A percentile compares a stretch with the other conserved stretches of the same genome.
Evolutionary conservation across 345 rosid genomes (phyloP).

Genomic region (Zanthoxylum bungeanum): DNA sequence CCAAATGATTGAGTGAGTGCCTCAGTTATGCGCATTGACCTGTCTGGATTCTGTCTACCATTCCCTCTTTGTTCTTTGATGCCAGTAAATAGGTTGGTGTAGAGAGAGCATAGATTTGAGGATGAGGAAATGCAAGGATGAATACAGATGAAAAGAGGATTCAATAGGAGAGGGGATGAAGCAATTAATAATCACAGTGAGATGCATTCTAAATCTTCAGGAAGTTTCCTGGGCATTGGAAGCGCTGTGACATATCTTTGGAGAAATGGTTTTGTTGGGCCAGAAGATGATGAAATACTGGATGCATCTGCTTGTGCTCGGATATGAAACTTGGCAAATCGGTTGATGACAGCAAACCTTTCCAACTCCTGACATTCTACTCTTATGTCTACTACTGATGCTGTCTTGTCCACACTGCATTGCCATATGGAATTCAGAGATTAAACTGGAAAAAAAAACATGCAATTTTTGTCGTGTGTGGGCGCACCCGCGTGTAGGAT

Average conservation of each 20-base stretch:
- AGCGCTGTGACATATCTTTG: conserved; percentile 67
- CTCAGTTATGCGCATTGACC: conserved; percentile 21
- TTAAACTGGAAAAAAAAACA: too few relatives aligned
- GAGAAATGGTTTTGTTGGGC: conserved; percentile 35
- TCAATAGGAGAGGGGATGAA: conserved; percentile 16
- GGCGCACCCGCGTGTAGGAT: not conserved
- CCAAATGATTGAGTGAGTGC: conserved; percentile 20
- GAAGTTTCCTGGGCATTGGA: conserved; percentile 59
- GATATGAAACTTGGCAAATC: conserved; percentile 84
- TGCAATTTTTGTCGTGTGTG: too few relatives aligned
- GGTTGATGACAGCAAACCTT: conserved; percentile 69
- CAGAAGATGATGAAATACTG: conserved; percentile 30
- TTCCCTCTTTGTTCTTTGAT: conserved; percentile 21
- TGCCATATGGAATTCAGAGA: conserved; percentile 6
- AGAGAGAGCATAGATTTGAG: not conserved
- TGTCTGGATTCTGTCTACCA: conserved; percentile 20
- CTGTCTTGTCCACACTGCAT: conserved; percentile 60
- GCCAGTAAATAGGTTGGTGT: conserved; percentile 16
- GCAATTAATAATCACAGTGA: conserved; percentile 49
- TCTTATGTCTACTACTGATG: conserved; percentile 48
- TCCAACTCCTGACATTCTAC: conserved; percentile 76
- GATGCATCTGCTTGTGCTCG: conserved; percentile 43
- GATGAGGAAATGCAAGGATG: too few relatives aligned
- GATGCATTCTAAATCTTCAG: conserved; percentile 67
- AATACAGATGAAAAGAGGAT: conserved; percentile 17